A percentile compares a stretch with the other conserved stretches of the same genome.
Evolutionary conservation across 495 filamentous ascomycete genomes (phyloP).

Genomic region (Bacidia rubella): DNA sequence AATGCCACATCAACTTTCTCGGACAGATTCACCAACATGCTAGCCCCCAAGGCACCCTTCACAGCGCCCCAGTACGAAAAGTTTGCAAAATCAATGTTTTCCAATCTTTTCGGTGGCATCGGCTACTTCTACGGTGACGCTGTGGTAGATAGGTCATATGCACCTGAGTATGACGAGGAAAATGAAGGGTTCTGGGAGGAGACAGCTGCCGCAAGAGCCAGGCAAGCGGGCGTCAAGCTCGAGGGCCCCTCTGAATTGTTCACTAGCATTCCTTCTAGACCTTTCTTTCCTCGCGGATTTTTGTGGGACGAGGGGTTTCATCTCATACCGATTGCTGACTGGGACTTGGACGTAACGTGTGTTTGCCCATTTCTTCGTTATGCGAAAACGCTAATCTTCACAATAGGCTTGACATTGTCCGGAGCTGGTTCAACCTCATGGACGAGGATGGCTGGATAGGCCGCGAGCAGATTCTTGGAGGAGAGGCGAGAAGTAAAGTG

Average conservation of each 20-base stretch:
- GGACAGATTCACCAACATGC: slow-evolving; percentile 57
- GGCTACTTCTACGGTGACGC: slow-evolving; percentile 87
- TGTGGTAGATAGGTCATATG: slow-evolving; percentile 79
- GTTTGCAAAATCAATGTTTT: slow-evolving; percentile 84
- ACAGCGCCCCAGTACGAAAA: slow-evolving; percentile 52
- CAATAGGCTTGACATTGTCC: slow-evolving; percentile 61
- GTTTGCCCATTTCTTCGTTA: slow-evolving; percentile 14
- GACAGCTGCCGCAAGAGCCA: slow-evolving; percentile 57
- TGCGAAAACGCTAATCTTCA: background rate
- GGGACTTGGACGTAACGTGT: slow-evolving; percentile 76
- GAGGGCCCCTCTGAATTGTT: slow-evolving; percentile 86
- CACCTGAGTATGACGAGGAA: slow-evolving; percentile 85
- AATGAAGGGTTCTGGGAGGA: slow-evolving; percentile 97
- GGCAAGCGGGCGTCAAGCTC: slow-evolving; percentile 41
- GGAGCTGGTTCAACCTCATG: slow-evolving; percentile 91
- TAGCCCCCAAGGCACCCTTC: slow-evolving; percentile 67
- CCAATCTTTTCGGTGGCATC: slow-evolving; percentile 87
- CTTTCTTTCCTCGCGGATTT: slow-evolving; percentile 94
- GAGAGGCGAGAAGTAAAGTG: slow-evolving; percentile 92
- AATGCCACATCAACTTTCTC: slow-evolving; percentile 52
- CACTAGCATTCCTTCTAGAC: slow-evolving; percentile 81
- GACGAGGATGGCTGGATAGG: slow-evolving; percentile 97
- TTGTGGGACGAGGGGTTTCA: slow-evolving; percentile 98
- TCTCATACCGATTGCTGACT: slow-evolving; percentile 80
- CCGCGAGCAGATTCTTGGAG: slow-evolving; percentile 87